These are phyloP conservation scores for Delitschia confertaspora DNA, from an alignment of 495 filamentous ascomycete genomes.

Conservation along the genomic window DNA sequence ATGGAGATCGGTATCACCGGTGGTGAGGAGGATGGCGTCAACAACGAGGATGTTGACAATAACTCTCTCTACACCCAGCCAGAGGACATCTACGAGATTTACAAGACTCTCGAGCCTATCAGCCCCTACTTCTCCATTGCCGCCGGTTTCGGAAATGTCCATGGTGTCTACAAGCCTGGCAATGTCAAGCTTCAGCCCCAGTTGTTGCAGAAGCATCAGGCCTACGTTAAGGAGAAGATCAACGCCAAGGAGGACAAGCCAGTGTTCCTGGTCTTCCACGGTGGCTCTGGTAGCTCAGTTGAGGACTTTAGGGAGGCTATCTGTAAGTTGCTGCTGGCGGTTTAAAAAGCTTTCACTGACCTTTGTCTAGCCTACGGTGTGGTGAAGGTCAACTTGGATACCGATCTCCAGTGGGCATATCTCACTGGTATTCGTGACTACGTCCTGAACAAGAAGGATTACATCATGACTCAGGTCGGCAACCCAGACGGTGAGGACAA, in stretches of 20 bases:
- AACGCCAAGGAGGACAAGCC: constrained; percentile 67
- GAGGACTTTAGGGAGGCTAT: constrained; percentile 83
- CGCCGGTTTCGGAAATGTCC: constrained; percentile 96
- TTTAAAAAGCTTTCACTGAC: too few species aligned
- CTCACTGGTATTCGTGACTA: constrained; percentile 86
- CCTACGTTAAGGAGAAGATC: constrained; percentile 70
- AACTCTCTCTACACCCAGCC: constrained; percentile 95
- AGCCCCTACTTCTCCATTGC: constrained; percentile 95
- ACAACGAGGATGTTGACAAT: constrained; percentile 88
- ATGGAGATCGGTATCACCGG: constrained; percentile 97
- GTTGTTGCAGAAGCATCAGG: constrained; percentile 89
- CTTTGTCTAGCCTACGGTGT: constrained; percentile 74
- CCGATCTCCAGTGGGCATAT: constrained; percentile 82
- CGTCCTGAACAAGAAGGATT: constrained; percentile 89
- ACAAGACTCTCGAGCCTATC: constrained; percentile 69
- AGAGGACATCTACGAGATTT: constrained; percentile 85
- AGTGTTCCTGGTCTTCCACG: constrained; percentile 98
- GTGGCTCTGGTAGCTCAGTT: constrained; percentile 84
- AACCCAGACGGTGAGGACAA: constrained; percentile 94
- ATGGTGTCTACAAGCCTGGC: constrained; percentile 96
- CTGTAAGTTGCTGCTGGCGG: too few species aligned
- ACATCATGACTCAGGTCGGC: constrained; percentile 73
- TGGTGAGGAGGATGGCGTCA: constrained; percentile 90
- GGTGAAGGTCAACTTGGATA: constrained; percentile 96
- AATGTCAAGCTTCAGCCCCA: constrained; percentile 95